phyloP scores from a whole-genome alignment of 352 stramenopile species.

The Saprolegnia diclina region DNA sequence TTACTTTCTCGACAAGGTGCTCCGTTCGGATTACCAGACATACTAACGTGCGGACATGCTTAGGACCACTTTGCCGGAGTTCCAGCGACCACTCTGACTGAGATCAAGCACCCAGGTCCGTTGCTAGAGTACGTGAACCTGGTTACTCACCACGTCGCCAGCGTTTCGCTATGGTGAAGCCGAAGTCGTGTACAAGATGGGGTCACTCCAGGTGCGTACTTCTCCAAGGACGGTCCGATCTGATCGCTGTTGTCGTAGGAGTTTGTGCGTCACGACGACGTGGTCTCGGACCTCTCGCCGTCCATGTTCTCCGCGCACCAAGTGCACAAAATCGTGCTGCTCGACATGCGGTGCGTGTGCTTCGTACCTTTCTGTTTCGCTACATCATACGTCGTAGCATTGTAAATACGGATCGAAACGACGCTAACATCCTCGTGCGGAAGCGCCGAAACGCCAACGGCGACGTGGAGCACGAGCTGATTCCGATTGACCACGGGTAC shows the following conservation, averaged over 20 bases:
- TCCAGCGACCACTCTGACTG: conserved; percentile 71
- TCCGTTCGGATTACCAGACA: background rate
- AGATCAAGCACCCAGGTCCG: conserved; percentile 48
- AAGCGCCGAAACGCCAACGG: conserved; percentile 52
- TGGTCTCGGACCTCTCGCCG: conserved; percentile 90
- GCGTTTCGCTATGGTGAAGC: conserved; percentile 69
- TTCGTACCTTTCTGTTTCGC: background rate
- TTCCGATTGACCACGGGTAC: conserved; percentile 99
- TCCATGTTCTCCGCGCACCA: conserved; percentile 85
- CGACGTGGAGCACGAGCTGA: conserved; percentile 85
- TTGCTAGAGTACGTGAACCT: background rate
- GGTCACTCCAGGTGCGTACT: conserved; percentile 83
- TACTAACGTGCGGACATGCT: conserved; percentile 29
- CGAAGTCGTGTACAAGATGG: conserved; percentile 86
- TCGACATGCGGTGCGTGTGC: conserved; percentile 89
- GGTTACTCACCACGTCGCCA: background rate
- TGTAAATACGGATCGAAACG: conserved; percentile 97
- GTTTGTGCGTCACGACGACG: conserved; percentile 93
- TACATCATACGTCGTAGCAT: conserved; percentile 31
- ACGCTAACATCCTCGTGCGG: conserved; percentile 95
- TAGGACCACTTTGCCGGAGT: conserved; percentile 82
- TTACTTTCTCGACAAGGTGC: conserved; percentile 92
- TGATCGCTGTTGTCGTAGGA: conserved; percentile 34
- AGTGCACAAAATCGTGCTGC: conserved; percentile 98
- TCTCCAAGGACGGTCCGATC: background rate